These are phyloP conservation scores for Macrophomina tecta DNA, from an alignment of 2,329 filamentous ascomycete species.

Conservation along the genomic window DNA sequence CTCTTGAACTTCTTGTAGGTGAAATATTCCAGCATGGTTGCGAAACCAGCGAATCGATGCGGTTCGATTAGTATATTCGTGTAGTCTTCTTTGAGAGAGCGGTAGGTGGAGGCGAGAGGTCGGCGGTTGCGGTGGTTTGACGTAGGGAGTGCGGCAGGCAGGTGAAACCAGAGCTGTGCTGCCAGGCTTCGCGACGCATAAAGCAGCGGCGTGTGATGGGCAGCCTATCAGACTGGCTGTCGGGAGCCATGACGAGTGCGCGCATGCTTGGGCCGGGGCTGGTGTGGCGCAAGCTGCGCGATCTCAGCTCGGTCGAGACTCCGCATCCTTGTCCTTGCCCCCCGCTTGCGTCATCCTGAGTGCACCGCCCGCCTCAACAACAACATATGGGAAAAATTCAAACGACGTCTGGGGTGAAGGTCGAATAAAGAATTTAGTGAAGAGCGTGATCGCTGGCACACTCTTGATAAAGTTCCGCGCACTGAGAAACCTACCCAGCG, in stretches of 20 bases:
- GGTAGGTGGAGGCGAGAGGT: not conserved
- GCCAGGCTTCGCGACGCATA: conserved; percentile 10
- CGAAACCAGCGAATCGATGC: not conserved
- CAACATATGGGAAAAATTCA: not conserved
- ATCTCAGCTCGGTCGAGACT: not conserved
- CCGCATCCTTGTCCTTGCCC: not conserved
- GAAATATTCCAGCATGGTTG: conserved; percentile 45
- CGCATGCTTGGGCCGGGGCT: not conserved
- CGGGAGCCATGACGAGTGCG: conserved; percentile 18
- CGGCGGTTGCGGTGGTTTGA: conserved; percentile 4
- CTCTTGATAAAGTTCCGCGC: too few species aligned
- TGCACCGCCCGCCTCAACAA: conserved; percentile 4
- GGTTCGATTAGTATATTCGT: not conserved
- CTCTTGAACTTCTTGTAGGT: conserved; percentile 49
- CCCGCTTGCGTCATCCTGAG: conserved; percentile 20
- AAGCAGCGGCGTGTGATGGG: conserved; percentile 11
- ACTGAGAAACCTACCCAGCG: too few species aligned
- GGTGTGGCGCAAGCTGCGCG: not conserved
- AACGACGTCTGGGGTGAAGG: too few species aligned
- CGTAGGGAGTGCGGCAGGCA: not conserved
- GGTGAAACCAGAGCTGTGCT: not conserved
- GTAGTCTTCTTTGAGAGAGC: not conserved
- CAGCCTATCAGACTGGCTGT: conserved; percentile 11
- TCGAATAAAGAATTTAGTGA: too few species aligned
- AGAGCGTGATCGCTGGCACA: too few species aligned